A percentile compares a stretch with the other conserved stretches of the same genome.
These are phyloP conservation scores for Capronia epimyces DNA, from an alignment of 2,329 filamentous ascomycete species.

Conservation along the genomic window DNA sequence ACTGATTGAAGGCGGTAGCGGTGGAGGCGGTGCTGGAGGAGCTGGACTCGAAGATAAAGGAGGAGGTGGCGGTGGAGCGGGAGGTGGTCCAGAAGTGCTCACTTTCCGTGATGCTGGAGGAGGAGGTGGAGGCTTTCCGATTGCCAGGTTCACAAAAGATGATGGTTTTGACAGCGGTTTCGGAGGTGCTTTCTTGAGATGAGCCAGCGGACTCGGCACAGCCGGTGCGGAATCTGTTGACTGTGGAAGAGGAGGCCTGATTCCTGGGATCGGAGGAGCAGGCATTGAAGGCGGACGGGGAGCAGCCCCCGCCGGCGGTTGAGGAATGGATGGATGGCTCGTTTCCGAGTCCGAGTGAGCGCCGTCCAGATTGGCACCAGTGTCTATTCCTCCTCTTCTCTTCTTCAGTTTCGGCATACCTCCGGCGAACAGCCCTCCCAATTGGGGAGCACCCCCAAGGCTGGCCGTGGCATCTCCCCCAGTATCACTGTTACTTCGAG, in stretches of 20 bases:
- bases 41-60: conserved; percentile 40
- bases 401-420: conserved; percentile 95
- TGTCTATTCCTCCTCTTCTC: conserved; percentile 74
- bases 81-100: conserved; percentile 42
- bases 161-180: conserved; percentile 51
- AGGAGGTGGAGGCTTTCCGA: conserved; percentile 49
- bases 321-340: conserved; percentile 46
- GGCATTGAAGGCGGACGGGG: conserved; percentile 39
- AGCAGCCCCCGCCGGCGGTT: conserved; percentile 49
- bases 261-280: conserved; percentile 55
- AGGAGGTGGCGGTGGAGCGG: conserved; percentile 43
- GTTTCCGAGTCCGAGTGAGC: conserved; percentile 80
- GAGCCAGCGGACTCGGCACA: conserved; percentile 50
- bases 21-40: conserved; percentile 41
- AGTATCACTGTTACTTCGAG: conserved; percentile 75
- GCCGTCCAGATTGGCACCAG: conserved; percentile 64
- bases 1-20: conserved; percentile 33
- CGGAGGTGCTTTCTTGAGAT: conserved; percentile 54
- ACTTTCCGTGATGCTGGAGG: conserved; percentile 52
- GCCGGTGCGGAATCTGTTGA: conserved; percentile 46
- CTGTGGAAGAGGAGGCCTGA: conserved; percentile 43
- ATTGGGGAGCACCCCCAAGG: conserved; percentile 61
- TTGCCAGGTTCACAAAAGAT: conserved; percentile 56
- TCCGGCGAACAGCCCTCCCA: conserved; percentile 82
- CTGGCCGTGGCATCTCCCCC: conserved; percentile 39